Evolutionary conservation across 2,329 filamentous ascomycete species (phyloP), one percentile per base, ranked within the genome.

Genomic region (Trichophyton verrucosum): DNA sequence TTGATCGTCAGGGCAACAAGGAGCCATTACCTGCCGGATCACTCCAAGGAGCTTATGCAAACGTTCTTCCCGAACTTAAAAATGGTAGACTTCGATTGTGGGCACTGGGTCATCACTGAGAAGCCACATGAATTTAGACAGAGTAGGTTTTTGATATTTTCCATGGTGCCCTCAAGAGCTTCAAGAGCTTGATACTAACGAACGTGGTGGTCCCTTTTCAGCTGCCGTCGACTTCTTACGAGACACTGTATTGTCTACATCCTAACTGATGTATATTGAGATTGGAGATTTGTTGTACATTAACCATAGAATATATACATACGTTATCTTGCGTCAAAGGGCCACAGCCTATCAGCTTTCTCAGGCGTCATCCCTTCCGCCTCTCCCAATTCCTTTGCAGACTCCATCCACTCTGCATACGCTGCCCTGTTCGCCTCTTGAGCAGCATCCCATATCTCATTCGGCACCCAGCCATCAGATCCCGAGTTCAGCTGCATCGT

Each of bases 31-130:
- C 20, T 57, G 15, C 57, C 62, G 8, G 67, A 65, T 36, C 79
- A 89, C 67, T 87, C 90, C 0, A 46, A 36, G n/a, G 8, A 17
- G n/a, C 11, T 60, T 8, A 60, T 60, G 77, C 81, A 17, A 74
- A 79, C 65, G 1, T 69, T 71, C 40, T 73, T 72, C 33, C 70
- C 70, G 1, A 42, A 53, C 1, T 67, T 69, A 17, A 63, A 67
- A 58, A 62, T 71, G 30, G 62, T 69, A 7, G 65, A 72, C 44
- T 63, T 69, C 8, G 69, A 70, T 40, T 70, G 68, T 61, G 70
- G 71, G 4, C 71, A 73, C 62, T 73, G 71, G 71, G 69, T 72
- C 30, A 70, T 72, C 46, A 69, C 70, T 57, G 70, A 73, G 62
- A 66, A 63, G 57, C 68, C 68, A n/a, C 66, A 69, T 42, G 65